phyloP scores from a whole-genome alignment of 768 basidiomycete species.

The Mycena alexandri region DNA sequence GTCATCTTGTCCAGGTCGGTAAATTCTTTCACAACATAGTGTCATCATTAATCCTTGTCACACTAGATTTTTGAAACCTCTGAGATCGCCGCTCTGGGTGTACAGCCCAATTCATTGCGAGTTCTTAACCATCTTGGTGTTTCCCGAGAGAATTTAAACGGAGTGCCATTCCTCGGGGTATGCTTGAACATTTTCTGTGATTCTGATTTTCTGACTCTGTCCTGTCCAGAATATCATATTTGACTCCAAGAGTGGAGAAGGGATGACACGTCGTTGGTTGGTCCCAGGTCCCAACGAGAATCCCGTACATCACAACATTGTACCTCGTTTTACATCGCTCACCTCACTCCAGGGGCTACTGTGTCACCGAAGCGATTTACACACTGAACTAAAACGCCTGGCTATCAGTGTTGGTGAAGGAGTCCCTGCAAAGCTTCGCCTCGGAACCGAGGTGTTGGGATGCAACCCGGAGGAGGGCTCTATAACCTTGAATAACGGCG shows the following conservation, averaged over 20 bases:
- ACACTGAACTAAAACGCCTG: constrained; percentile 26
- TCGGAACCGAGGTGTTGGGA: constrained; percentile 17
- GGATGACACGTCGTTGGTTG: not conserved
- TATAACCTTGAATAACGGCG: constrained; percentile 50
- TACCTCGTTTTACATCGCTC: not conserved
- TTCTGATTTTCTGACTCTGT: not conserved
- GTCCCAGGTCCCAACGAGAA: not conserved
- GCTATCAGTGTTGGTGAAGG: constrained; percentile 17
- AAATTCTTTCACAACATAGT: not conserved
- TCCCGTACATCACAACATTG: not conserved
- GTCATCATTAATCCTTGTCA: not conserved
- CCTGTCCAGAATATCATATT: not conserved
- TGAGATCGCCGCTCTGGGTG: constrained; percentile 22
- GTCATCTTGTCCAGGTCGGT: constrained; percentile 28
- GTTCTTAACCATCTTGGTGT: constrained; percentile 30
- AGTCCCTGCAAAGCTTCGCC: constrained; percentile 18
- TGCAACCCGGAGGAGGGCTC: constrained; percentile 44
- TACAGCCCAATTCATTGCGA: constrained; percentile 20
- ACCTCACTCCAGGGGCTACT: constrained; percentile 6
- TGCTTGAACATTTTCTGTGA: not conserved
- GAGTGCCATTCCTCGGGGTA: constrained; percentile 18
- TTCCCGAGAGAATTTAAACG: constrained; percentile 14
- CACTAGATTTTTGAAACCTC: constrained; percentile 30
- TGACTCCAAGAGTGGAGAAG: constrained; percentile 15
- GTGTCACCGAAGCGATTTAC: constrained; percentile 26